These are phyloP conservation scores for Metarhizium humberi DNA, from an alignment of 2,329 filamentous ascomycete genomes.

Conservation along the genomic window DNA sequence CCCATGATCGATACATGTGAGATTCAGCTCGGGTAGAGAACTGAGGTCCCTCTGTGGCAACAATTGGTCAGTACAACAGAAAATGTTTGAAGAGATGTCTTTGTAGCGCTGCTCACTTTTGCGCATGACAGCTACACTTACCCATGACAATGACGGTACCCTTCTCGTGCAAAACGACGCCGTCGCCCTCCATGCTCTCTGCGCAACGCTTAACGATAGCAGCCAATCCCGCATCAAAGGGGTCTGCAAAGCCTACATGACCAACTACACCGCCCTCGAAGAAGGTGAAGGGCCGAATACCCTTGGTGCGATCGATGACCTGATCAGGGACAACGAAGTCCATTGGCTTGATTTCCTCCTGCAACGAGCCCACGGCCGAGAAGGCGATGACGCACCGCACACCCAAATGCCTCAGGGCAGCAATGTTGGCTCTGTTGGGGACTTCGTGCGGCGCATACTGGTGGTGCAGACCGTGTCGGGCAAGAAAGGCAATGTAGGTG, in stretches of 20 bases:
- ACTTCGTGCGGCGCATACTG: slow-evolving; percentile 90
- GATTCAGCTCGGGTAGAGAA: slow-evolving; percentile 96
- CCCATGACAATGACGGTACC: slow-evolving; percentile 90
- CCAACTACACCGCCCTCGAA: slow-evolving; percentile 88
- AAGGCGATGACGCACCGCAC: slow-evolving; percentile 91
- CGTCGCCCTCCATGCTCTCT: slow-evolving; percentile 66
- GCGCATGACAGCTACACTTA: slow-evolving; percentile 31
- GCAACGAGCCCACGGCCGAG: slow-evolving; percentile 85
- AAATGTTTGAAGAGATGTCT: background rate
- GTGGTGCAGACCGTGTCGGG: slow-evolving; percentile 84
- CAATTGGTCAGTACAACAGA: slow-evolving; percentile 1
- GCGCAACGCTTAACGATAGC: slow-evolving; percentile 72
- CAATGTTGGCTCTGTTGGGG: slow-evolving; percentile 91
- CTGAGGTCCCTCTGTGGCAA: slow-evolving; percentile 73
- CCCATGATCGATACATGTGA: slow-evolving; percentile 89
- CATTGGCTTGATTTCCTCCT: slow-evolving; percentile 86
- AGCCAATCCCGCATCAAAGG: slow-evolving; percentile 74
- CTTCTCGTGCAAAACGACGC: slow-evolving; percentile 72
- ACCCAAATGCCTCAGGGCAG: slow-evolving; percentile 84
- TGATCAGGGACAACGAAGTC: slow-evolving; percentile 97
- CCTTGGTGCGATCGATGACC: slow-evolving; percentile 95
- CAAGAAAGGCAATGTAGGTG: slow-evolving; percentile 81
- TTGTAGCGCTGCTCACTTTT: background rate
- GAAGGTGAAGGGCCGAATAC: slow-evolving; percentile 87
- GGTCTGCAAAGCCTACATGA: slow-evolving; percentile 92